Base-by-base conservation (phyloP, 1,139 yeast species). In the Pichia sp. region DNA sequence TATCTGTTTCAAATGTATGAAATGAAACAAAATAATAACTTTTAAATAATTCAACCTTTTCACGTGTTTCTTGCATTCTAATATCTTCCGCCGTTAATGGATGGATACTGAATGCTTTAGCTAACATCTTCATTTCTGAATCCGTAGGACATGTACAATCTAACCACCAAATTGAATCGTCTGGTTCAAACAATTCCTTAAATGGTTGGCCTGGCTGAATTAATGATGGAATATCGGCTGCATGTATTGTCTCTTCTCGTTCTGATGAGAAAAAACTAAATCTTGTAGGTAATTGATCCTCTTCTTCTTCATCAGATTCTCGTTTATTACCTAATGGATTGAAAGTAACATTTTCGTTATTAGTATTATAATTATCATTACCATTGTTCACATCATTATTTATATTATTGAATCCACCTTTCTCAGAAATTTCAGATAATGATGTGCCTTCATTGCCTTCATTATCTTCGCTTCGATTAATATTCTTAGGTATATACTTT, bases 71-170 rank as follows among this genome's bases (percentile, higher is more conserved):
- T 66, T 83, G 88, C 80, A 83, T 82, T 55, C 90, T 67, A 55
- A 85, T 84, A 80, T 85, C 94, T 68, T 85, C 94, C 2, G 92
- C 85, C 0, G 89, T 82, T 70, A 84, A 76, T 45, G 92, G 92
- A 69, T 84, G 92, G 65, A 84, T 80, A n/a, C 88, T 87, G 63
- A 84, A 84, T 0, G 88, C 83, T 46, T 65, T 65, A 8, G 68
- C 68, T 34, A 65, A 43, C 57, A 63, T 57, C 44, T 64, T 65
- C 67, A 65, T 64, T 51, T 65, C 69, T 47, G 54, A 62, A 50
- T 65, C 69, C 2, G 69, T 65, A 9, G 69, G 69, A 51, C 69
- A 65, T 32, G 62, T 57, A 50, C 67, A 83, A 62, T 85, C 90
- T 40, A 85, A 64, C 94, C 94, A 85, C 89, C 88, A 82, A 26